Conservation (phyloP, 257 asterid species). For the Fraxinus pennsylvanica region DNA sequence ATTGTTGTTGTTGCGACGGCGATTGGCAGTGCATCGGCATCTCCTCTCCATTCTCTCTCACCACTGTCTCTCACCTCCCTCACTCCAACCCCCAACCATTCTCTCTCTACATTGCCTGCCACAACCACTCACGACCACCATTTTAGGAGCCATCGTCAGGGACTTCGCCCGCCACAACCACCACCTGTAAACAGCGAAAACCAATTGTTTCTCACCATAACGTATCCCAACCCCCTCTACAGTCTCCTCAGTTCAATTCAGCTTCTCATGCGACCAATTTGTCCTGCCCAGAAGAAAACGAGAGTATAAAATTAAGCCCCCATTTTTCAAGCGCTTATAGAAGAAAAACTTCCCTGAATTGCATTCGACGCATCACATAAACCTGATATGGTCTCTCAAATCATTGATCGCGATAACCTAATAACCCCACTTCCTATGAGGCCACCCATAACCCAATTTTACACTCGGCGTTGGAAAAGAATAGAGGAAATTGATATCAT, state of each 20-base stretch:
- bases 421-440: background rate
- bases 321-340: background rate
- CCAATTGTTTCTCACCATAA: background rate
- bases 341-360: background rate
- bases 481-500: conserved; percentile 26
- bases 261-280: background rate
- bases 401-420: background rate
- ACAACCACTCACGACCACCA: too few relatives aligned
- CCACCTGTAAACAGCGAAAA: background rate
- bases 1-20: too few relatives aligned
- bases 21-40: too few relatives aligned
- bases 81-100: too few relatives aligned
- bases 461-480: conserved; percentile 57
- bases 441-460: conserved; percentile 24
- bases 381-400: background rate
- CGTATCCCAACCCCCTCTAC: background rate
- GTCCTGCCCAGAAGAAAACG: background rate
- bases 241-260: background rate
- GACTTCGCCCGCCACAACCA: too few relatives aligned
- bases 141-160: too few relatives aligned
- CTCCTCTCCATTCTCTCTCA: too few relatives aligned
- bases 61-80: too few relatives aligned
- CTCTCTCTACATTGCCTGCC: too few relatives aligned
- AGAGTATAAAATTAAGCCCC: background rate
- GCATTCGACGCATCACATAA: background rate